Conservation (phyloP, 116 monocot species). For the Thalassia testudinum region DNA sequence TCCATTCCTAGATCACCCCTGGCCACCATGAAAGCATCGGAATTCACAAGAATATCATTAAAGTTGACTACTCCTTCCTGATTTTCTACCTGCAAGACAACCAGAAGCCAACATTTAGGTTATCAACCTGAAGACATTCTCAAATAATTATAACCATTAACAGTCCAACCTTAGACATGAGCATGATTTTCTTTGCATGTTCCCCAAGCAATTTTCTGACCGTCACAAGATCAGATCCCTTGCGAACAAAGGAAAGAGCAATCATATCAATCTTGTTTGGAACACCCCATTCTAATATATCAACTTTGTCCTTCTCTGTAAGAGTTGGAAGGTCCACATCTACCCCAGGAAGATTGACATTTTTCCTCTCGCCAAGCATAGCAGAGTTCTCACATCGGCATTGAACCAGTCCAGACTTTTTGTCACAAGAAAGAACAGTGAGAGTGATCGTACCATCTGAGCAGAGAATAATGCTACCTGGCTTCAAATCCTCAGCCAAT, state of each 20-base stretch:
- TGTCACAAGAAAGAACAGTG: slow-evolving; percentile 50
- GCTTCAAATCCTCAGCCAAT: slow-evolving; percentile 39
- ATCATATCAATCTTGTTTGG: slow-evolving; percentile 91
- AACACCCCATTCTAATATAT: slow-evolving; percentile 70
- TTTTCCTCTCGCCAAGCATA: slow-evolving; percentile 64
- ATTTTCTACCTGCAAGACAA: slow-evolving; percentile 48
- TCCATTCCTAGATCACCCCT: slow-evolving; percentile 71
- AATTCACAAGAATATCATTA: slow-evolving; percentile 43
- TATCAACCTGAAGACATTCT: neutral
- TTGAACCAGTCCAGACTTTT: slow-evolving; percentile 24
- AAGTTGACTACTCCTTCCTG: slow-evolving; percentile 75
- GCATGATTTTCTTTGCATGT: slow-evolving; percentile 58
- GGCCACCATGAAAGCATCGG: slow-evolving; percentile 77
- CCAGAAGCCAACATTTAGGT: neutral
- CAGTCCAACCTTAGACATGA: slow-evolving; percentile 62
- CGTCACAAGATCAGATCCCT: slow-evolving; percentile 66
- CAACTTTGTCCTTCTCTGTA: slow-evolving; percentile 69
- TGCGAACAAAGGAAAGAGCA: slow-evolving; percentile 77
- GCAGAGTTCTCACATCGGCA: slow-evolving; percentile 73
- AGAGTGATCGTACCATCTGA: slow-evolving; percentile 72
- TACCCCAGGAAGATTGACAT: slow-evolving; percentile 74
- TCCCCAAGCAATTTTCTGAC: slow-evolving; percentile 58
- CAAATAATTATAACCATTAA: neutral
- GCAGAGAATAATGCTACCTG: slow-evolving; percentile 40
- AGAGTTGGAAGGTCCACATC: slow-evolving; percentile 69